Evolutionary conservation across 345 rosid genomes (phyloP).

Genomic region (Diplotaxis tenuifolia): DNA sequence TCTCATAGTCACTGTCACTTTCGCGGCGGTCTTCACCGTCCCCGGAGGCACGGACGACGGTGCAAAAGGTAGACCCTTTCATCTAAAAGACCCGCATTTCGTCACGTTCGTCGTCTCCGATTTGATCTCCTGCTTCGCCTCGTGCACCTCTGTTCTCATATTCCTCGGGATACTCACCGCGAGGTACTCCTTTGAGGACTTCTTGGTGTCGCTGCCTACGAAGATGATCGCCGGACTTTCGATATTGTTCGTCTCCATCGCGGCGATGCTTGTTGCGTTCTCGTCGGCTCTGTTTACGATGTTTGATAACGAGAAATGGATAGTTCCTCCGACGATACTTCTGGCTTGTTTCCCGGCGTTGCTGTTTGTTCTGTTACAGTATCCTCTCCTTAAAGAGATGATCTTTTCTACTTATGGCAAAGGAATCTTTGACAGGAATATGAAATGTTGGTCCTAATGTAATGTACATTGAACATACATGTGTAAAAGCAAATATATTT

Average conservation of each 20-base stretch:
- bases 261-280: conserved; percentile 41
- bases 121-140: conserved; percentile 36
- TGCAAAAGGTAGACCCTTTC: conserved; percentile 1
- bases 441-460: conserved; percentile 29
- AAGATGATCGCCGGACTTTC: conserved; percentile 40
- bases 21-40: conserved; percentile 39
- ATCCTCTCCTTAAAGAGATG: conserved; percentile 38
- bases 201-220: conserved; percentile 31
- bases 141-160: conserved; percentile 31
- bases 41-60: conserved; percentile 35
- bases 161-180: conserved; percentile 39
- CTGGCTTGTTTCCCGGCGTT: conserved; percentile 34
- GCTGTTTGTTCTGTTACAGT: conserved; percentile 37
- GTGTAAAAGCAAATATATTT: too few species aligned
- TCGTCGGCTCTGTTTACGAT: conserved; percentile 33
- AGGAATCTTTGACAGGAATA: conserved; percentile 37
- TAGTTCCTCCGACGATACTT: conserved; percentile 29
- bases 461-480: neutral
- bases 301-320: conserved; percentile 8
- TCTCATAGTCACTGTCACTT: conserved; percentile 36
- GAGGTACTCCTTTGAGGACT: conserved; percentile 38
- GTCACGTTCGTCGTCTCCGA: conserved; percentile 32
- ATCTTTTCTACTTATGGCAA: conserved; percentile 30
- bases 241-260: conserved; percentile 32
- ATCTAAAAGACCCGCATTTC: neutral